Evolutionary conservation across 2,329 filamentous ascomycete genomes (phyloP).

Genomic region (Arthrobotrys sinensis): DNA sequence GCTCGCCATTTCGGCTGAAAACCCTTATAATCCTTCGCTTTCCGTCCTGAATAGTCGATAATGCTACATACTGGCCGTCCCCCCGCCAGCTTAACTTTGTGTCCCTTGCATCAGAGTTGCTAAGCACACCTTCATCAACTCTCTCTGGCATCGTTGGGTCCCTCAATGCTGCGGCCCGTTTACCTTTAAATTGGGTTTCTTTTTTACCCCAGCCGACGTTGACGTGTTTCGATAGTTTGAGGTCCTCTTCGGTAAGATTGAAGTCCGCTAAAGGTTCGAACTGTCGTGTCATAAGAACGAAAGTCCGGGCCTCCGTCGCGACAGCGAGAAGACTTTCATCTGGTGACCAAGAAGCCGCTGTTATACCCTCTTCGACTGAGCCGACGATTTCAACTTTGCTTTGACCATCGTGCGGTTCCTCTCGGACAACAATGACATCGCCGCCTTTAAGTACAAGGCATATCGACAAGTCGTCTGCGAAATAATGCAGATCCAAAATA

Average conservation of each 20-base stretch:
- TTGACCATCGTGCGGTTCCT: constrained; percentile 77
- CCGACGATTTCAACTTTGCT: constrained; percentile 95
- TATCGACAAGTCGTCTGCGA: constrained; percentile 82
- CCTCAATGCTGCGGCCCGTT: constrained; percentile 84
- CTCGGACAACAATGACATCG: constrained; percentile 88
- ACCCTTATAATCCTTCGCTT: constrained; percentile 86
- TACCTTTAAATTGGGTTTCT: constrained; percentile 97
- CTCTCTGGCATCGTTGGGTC: constrained; percentile 96
- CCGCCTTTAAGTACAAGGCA: constrained; percentile 90
- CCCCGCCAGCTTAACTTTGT: constrained; percentile 91
- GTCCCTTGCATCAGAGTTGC: constrained; percentile 79
- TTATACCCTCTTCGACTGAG: constrained; percentile 91
- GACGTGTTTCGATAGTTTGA: constrained; percentile 91
- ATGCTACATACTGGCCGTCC: constrained; percentile 89
- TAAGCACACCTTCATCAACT: constrained; percentile 85
- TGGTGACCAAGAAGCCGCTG: constrained; percentile 91
- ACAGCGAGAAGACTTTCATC: constrained; percentile 93
- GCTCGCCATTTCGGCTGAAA: constrained; percentile 88
- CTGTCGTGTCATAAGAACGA: constrained; percentile 91
- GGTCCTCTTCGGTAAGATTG: constrained; percentile 80
- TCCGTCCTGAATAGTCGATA: constrained; percentile 82
- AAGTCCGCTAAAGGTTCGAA: constrained; percentile 88
- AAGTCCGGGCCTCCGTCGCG: constrained; percentile 81
- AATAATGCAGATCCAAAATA: constrained; percentile 85
- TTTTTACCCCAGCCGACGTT: constrained; percentile 98